A percentile compares a stretch with the other conserved stretches of the same genome.
phyloP scores from a whole-genome alignment of 495 filamentous ascomycete species.

The Penicillium goetzii region DNA sequence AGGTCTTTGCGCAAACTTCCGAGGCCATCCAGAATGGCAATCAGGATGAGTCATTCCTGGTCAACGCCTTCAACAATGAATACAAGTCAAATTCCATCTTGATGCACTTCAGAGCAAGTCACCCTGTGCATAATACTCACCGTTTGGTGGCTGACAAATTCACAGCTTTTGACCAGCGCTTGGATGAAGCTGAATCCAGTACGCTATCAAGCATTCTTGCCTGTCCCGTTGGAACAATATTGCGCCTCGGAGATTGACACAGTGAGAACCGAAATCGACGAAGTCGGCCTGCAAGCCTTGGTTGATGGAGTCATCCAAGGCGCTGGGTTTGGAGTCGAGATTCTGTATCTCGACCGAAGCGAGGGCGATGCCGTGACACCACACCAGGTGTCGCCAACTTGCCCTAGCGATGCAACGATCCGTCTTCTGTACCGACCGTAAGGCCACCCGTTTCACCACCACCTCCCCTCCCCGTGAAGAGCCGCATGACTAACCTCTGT shows the following conservation, averaged over 20 bases:
- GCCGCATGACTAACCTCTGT: conserved; percentile 9
- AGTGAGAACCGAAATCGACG: conserved; percentile 81
- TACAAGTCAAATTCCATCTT: conserved; percentile 72
- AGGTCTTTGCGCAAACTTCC: conserved; percentile 62
- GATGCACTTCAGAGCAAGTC: conserved; percentile 66
- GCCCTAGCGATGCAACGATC: conserved; percentile 57
- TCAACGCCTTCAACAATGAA: conserved; percentile 75
- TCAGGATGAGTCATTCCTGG: conserved; percentile 63
- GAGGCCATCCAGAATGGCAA: conserved; percentile 54
- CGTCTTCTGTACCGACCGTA: conserved; percentile 73
- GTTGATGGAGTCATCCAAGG: conserved; percentile 76
- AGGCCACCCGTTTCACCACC: conserved; percentile 32
- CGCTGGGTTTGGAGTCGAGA: conserved; percentile 77
- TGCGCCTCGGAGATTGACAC: conserved; percentile 72
- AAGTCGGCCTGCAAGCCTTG: conserved; percentile 77
- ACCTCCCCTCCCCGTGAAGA: not conserved
- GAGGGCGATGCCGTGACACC: conserved; percentile 77
- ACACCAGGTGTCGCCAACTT: conserved; percentile 65
- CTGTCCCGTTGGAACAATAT: conserved; percentile 68
- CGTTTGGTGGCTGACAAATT: conserved; percentile 16
- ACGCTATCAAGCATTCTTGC: conserved; percentile 72
- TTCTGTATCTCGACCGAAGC: conserved; percentile 90
- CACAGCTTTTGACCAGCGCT: conserved; percentile 78
- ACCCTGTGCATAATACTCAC: not conserved
- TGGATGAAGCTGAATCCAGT: conserved; percentile 78